Conservation (phyloP, 2,329 filamentous ascomycete species). For the Microdochium paspali region DNA sequence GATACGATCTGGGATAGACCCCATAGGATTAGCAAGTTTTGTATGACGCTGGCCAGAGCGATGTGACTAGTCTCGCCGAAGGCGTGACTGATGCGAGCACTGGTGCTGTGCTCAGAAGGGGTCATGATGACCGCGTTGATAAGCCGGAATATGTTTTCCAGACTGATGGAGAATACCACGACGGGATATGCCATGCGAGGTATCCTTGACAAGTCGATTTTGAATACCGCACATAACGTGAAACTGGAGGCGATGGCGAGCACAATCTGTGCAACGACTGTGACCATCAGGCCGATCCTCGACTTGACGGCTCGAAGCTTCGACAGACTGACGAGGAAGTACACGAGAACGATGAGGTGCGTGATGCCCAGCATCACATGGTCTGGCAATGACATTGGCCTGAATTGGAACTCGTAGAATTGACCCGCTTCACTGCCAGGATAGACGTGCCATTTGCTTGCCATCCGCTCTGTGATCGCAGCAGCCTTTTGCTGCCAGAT, state of each 20-base stretch:
- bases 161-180: slow-evolving; percentile 65
- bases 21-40: slow-evolving; percentile 60
- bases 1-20: slow-evolving; percentile 58
- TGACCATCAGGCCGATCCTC: slow-evolving; percentile 60
- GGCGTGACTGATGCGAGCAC: slow-evolving; percentile 61
- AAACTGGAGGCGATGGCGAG: slow-evolving; percentile 72
- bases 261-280: slow-evolving; percentile 59
- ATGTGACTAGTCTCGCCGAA: slow-evolving; percentile 65
- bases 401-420: slow-evolving; percentile 71
- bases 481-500: slow-evolving; percentile 56
- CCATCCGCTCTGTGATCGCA: slow-evolving; percentile 36
- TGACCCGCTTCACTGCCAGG: slow-evolving; percentile 46
- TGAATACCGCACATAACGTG: slow-evolving; percentile 66
- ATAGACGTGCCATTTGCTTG: slow-evolving; percentile 55
- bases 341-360: slow-evolving; percentile 53
- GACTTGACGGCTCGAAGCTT: slow-evolving; percentile 69
- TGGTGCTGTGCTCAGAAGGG: slow-evolving; percentile 57
- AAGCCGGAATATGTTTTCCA: slow-evolving; percentile 70
- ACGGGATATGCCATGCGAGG: slow-evolving; percentile 67
- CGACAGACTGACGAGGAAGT: slow-evolving; percentile 58
- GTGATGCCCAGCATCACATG: slow-evolving; percentile 53
- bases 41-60: slow-evolving; percentile 55
- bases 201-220: slow-evolving; percentile 66
- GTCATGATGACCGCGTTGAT: slow-evolving; percentile 71
- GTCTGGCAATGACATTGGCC: slow-evolving; percentile 60